These are phyloP conservation scores for Phytophthora colocasiae DNA, from an alignment of 352 stramenopile genomes.

Conservation along the genomic window DNA sequence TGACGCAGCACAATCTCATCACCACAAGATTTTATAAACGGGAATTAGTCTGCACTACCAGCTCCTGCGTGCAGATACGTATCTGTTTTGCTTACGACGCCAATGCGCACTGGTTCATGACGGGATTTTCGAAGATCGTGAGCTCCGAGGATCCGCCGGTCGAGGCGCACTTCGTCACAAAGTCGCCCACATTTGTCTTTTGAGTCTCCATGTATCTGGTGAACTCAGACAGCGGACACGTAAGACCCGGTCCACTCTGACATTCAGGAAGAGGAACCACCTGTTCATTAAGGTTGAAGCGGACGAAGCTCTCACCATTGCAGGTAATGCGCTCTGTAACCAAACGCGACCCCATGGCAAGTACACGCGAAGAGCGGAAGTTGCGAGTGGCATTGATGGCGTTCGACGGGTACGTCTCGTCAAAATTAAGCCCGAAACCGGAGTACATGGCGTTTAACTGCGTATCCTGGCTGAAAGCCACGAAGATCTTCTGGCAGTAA, in stretches of 20 bases:
- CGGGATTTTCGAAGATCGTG: slow-evolving; percentile 55
- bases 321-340: slow-evolving; percentile 61
- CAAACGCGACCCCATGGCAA: slow-evolving; percentile 54
- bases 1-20: too few relatives aligned
- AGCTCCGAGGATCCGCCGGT: slow-evolving; percentile 45
- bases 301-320: slow-evolving; percentile 45
- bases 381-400: slow-evolving; percentile 44
- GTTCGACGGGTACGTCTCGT: slow-evolving; percentile 47
- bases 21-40: background rate
- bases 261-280: slow-evolving; percentile 51
- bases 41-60: background rate
- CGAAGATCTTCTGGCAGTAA: slow-evolving; percentile 64
- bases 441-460: slow-evolving; percentile 60
- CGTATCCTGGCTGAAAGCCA: slow-evolving; percentile 62
- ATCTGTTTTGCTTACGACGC: slow-evolving; percentile 1
- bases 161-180: slow-evolving; percentile 47
- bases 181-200: slow-evolving; percentile 52
- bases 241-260: slow-evolving; percentile 54
- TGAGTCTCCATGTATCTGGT: slow-evolving; percentile 45
- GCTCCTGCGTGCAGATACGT: background rate
- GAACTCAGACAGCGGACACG: slow-evolving; percentile 53
- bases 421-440: slow-evolving; percentile 52
- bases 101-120: slow-evolving; percentile 48
- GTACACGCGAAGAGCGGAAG: slow-evolving; percentile 51
- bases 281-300: slow-evolving; percentile 60